Conservation (phyloP, 805 yeast genomes). For the Sungouiella blattae region DNA sequence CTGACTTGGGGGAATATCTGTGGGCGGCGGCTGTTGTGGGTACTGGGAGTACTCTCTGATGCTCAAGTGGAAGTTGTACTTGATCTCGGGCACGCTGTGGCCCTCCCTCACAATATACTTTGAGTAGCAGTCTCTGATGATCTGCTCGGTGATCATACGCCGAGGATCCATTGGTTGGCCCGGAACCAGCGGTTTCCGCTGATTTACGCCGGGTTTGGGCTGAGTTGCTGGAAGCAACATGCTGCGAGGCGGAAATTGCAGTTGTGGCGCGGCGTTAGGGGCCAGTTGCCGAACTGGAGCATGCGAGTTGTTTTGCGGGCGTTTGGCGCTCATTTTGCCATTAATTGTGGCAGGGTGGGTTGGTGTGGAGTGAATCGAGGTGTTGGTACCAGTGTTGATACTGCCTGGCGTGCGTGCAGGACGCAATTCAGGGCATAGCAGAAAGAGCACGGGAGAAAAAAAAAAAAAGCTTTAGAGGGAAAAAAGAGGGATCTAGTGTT, state of each 20-base stretch:
- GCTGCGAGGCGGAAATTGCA: conserved; percentile 1
- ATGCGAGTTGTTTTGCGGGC: too few species aligned
- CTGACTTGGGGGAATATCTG: conserved; percentile 38
- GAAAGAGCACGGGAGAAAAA: too few species aligned
- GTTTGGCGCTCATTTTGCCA: too few species aligned
- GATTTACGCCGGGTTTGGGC: too few species aligned
- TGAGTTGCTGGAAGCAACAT: too few species aligned
- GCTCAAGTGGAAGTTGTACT: conserved; percentile 73
- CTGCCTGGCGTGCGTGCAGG: too few species aligned
- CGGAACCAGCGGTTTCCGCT: background rate
- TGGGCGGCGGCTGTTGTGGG: conserved; percentile 68
- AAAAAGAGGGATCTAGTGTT: too few species aligned
- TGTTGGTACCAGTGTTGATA: too few species aligned
- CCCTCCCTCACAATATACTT: conserved; percentile 18
- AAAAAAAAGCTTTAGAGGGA: too few species aligned
- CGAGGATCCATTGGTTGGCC: conserved; percentile 13
- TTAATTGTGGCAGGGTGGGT: too few species aligned
- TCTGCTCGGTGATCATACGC: conserved; percentile 26
- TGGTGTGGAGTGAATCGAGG: too few species aligned
- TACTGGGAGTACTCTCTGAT: conserved; percentile 70
- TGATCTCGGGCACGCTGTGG: conserved; percentile 18
- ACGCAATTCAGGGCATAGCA: too few species aligned
- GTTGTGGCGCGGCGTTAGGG: background rate
- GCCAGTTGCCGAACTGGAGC: background rate
- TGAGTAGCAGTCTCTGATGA: conserved; percentile 37